Conservation (phyloP, 208 protist genomes). For the Leishmania lainsoni region DNA sequence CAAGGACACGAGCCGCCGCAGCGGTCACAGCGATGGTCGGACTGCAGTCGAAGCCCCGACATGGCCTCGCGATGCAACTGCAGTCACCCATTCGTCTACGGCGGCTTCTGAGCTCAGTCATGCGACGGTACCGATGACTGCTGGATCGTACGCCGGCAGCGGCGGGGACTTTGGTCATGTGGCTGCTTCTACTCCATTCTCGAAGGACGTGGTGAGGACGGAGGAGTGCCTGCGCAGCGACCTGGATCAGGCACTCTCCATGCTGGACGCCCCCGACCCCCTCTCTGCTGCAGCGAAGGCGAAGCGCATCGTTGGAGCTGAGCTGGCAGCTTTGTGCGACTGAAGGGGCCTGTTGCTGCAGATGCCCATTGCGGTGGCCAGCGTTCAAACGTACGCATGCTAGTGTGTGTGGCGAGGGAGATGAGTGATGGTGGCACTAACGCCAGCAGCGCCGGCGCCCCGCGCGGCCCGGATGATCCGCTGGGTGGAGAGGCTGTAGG, state of each 20-base stretch:
- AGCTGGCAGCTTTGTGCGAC: conserved; percentile 29
- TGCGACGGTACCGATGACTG: not conserved
- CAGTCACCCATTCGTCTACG: not conserved
- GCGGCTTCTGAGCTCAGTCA: not conserved
- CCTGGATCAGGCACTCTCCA: conserved; percentile 51
- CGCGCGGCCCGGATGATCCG: not conserved
- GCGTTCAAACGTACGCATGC: not conserved
- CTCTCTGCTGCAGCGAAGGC: conserved; percentile 37
- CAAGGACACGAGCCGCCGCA: not conserved
- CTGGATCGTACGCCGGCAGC: not conserved
- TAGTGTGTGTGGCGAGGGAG: not conserved
- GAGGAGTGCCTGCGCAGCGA: conserved; percentile 50
- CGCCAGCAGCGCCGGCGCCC: not conserved
- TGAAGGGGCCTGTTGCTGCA: not conserved
- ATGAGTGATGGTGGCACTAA: not conserved
- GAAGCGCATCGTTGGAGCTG: conserved; percentile 34
- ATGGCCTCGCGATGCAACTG: not conserved
- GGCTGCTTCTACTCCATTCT: not conserved
- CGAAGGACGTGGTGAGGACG: conserved; percentile 16
- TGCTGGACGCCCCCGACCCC: conserved; percentile 53
- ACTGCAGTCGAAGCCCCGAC: not conserved
- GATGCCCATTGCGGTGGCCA: not conserved
- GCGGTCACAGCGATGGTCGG: not conserved
- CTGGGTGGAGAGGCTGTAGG: not conserved
- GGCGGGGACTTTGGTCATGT: not conserved